phyloP scores from a whole-genome alignment of 441 rosid genomes.

The Mallotus repandus region DNA sequence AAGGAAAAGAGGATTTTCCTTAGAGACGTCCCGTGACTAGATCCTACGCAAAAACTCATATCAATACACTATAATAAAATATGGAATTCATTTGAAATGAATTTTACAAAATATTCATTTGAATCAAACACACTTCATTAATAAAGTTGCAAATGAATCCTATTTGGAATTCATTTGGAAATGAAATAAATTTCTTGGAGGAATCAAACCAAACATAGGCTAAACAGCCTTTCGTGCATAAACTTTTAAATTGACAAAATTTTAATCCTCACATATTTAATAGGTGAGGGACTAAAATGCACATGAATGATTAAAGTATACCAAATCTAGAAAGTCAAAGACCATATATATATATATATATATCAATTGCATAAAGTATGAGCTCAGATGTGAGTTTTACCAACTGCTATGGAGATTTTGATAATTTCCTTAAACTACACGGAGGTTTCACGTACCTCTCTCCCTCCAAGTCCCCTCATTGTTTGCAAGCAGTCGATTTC shows the following conservation, averaged over 20 bases:
- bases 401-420: background rate
- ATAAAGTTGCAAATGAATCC: too few species aligned
- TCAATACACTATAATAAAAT: too few species aligned
- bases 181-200: too few species aligned
- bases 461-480: constrained; percentile 75
- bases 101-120: too few species aligned
- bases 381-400: background rate
- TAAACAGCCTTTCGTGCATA: too few species aligned
- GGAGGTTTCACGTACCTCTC: constrained; percentile 52
- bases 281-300: background rate
- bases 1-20: too few species aligned
- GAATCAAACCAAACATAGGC: too few species aligned
- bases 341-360: background rate
- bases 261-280: background rate
- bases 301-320: background rate
- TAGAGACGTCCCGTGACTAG: too few species aligned
- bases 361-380: background rate
- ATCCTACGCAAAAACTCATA: too few species aligned
- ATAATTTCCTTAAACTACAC: background rate
- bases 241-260: background rate
- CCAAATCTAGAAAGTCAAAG: background rate
- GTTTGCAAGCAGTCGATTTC: constrained; percentile 95
- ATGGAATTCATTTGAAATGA: too few species aligned
- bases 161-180: too few species aligned
- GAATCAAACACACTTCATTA: too few species aligned